Conservation (phyloP, 1,139 yeast species). For the Yamadazyma dushanensis region DNA sequence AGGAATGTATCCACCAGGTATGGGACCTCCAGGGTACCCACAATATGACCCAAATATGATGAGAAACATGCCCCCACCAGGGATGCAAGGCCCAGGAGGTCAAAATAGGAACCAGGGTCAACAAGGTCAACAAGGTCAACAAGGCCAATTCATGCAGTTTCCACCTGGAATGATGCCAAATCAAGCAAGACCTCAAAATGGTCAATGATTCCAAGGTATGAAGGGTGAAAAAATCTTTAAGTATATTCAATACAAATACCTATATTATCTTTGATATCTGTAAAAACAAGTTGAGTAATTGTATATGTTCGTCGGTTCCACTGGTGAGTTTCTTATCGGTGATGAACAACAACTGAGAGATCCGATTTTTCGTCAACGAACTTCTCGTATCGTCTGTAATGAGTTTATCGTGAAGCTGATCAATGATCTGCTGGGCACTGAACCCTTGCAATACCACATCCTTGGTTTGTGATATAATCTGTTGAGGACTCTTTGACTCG, state of each 20-base stretch:
- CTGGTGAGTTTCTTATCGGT: slow-evolving; percentile 74
- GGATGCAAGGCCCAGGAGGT: slow-evolving; percentile 5
- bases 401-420: slow-evolving; percentile 76
- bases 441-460: slow-evolving; percentile 73
- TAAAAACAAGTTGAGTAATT: slow-evolving; percentile 67
- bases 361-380: slow-evolving; percentile 59
- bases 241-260: neutral
- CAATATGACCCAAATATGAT: slow-evolving; percentile 6
- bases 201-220: neutral
- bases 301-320: slow-evolving; percentile 92
- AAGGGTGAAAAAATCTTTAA: neutral
- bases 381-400: slow-evolving; percentile 57
- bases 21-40: slow-evolving; percentile 6
- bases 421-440: slow-evolving; percentile 78
- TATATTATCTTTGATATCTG: slow-evolving; percentile 50
- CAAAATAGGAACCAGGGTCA: slow-evolving; percentile 4
- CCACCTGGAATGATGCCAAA: neutral
- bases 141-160: neutral
- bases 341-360: slow-evolving; percentile 67
- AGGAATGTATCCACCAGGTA: slow-evolving; percentile 11
- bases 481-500: slow-evolving; percentile 33
- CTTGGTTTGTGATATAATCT: slow-evolving; percentile 50
- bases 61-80: slow-evolving; percentile 10
- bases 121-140: slow-evolving; percentile 14
- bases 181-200: neutral